Evolutionary conservation across 768 basidiomycete genomes (phyloP).

Genomic region (Pisolithus tinctorius): DNA sequence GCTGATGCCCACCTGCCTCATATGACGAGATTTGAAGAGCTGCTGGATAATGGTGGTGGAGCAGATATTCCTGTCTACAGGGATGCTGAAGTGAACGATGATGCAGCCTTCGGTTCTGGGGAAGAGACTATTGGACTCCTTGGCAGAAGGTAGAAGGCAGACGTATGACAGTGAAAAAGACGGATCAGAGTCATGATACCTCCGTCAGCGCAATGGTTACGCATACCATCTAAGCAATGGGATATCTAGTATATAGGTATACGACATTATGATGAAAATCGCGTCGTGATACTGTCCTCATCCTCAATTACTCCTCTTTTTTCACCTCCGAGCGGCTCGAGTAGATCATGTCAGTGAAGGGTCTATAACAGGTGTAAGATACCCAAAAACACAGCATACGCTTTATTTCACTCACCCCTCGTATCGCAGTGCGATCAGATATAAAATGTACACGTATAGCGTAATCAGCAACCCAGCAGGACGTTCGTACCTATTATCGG

Average conservation of each 20-base stretch:
- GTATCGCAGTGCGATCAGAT: conserved; percentile 74
- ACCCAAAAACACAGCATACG: neutral
- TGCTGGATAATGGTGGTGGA: conserved; percentile 2
- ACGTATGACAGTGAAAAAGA: neutral
- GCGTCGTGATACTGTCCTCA: neutral
- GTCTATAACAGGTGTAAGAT: conserved; percentile 31
- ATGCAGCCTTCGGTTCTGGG: neutral
- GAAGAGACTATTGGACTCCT: conserved; percentile 17
- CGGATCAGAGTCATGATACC: neutral
- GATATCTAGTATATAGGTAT: too few relatives aligned
- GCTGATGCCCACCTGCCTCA: conserved; percentile 59
- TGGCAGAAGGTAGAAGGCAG: conserved; percentile 10
- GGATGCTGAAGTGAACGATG: conserved; percentile 7
- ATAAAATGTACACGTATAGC: conserved; percentile 76
- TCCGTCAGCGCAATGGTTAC: too few relatives aligned
- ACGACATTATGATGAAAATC: neutral
- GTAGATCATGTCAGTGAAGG: conserved; percentile 82
- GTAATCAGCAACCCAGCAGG: conserved; percentile 82
- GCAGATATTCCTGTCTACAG: neutral
- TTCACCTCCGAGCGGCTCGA: conserved; percentile 39
- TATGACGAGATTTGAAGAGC: conserved; percentile 52
- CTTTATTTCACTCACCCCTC: conserved; percentile 65
- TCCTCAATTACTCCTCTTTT: conserved; percentile 10
- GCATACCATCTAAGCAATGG: too few relatives aligned
- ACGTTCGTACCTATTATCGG: conserved; percentile 60